phyloP scores from a whole-genome alignment of 768 basidiomycete genomes.

The Tulasnella calospora region DNA sequence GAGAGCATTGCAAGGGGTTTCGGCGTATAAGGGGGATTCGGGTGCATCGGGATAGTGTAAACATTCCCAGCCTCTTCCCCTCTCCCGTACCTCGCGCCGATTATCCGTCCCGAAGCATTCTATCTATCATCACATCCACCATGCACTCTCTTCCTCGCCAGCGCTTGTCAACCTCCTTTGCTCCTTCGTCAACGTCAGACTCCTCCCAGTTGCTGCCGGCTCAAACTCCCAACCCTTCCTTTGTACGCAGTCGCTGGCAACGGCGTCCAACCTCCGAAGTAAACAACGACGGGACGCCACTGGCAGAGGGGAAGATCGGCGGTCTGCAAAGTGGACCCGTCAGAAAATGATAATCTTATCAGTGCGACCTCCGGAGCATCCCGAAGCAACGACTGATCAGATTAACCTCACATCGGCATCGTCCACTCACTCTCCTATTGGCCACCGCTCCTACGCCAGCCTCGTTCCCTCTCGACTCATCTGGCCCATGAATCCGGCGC shows the following conservation, averaged over 20 bases:
- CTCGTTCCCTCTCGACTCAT: conserved; percentile 9
- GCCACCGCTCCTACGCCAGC: background rate
- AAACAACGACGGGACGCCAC: background rate
- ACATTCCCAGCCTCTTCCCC: conserved; percentile 11
- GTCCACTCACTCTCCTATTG: background rate
- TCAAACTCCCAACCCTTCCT: background rate
- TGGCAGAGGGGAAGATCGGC: background rate
- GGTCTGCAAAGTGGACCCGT: background rate
- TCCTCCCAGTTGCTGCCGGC: background rate
- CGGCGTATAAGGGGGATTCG: conserved; percentile 6
- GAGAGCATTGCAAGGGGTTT: conserved; percentile 4
- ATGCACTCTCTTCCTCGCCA: background rate
- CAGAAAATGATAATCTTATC: background rate
- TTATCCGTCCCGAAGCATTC: background rate
- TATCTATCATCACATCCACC: background rate
- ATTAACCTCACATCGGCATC: background rate
- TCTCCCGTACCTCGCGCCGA: background rate
- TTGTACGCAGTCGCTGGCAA: background rate
- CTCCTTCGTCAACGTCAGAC: background rate
- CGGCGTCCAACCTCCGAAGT: background rate
- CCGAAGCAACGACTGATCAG: background rate
- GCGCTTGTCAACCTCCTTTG: background rate
- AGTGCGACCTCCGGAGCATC: background rate
- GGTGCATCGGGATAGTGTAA: background rate
- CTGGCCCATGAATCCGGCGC: conserved; percentile 1